Percentiles rank a stretch among this genome's conserved stretches.
phyloP scores from a whole-genome alignment of 2,329 filamentous ascomycete genomes.

The Clarireedia hainanense region DNA sequence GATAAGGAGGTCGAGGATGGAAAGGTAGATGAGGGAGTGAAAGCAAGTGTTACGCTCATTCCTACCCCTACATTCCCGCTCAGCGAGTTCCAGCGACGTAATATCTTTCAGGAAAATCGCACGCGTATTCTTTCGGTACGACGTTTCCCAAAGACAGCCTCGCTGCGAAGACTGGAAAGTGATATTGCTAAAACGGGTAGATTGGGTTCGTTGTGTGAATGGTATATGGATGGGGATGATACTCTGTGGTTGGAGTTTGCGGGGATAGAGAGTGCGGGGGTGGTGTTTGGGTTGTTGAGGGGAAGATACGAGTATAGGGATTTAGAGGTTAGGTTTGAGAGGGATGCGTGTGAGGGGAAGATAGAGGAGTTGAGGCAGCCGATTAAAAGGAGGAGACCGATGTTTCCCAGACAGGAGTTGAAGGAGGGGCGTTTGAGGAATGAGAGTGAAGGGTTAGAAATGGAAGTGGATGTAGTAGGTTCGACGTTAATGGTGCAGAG shows the following conservation, averaged over 20 bases:
- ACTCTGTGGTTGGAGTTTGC: constrained; percentile 23
- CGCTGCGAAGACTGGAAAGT: constrained; percentile 8
- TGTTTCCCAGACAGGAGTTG: not conserved
- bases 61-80: constrained; percentile 22
- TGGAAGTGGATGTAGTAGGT: not conserved
- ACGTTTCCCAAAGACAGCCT: constrained; percentile 10
- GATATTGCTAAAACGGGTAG: constrained; percentile 8
- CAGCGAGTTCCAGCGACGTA: not conserved
- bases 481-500: not conserved
- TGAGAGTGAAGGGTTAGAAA: not conserved
- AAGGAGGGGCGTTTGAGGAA: not conserved
- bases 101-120: not conserved
- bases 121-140: constrained; percentile 17
- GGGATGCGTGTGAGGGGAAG: constrained; percentile 21
- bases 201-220: constrained; percentile 15
- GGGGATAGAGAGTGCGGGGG: constrained; percentile 13
- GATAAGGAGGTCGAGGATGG: not conserved
- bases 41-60: constrained; percentile 14
- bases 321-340: constrained; percentile 12
- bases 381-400: not conserved
- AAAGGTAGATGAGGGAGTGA: not conserved
- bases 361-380: constrained; percentile 17
- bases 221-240: constrained; percentile 15
- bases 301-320: constrained; percentile 9
- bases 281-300: constrained; percentile 14